A percentile compares a stretch with the other conserved stretches of the same genome.
phyloP scores from a whole-genome alignment of 306 rosid species.

The Rosa multiflora region DNA sequence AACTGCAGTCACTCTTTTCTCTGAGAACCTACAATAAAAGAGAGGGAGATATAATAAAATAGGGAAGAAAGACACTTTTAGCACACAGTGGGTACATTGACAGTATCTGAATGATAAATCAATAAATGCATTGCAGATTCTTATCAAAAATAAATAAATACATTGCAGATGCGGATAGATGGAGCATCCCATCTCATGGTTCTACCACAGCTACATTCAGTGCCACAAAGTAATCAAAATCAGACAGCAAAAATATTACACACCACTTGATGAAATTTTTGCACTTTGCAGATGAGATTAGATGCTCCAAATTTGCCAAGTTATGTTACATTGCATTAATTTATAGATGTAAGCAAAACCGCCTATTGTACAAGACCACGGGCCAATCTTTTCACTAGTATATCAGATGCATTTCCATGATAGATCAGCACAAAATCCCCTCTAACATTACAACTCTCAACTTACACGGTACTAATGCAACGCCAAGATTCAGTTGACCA shows the following conservation, averaged over 20 bases:
- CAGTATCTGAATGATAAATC: neutral
- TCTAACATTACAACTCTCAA: neutral
- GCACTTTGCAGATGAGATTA: neutral
- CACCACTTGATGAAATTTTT: neutral
- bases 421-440: neutral
- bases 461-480: constrained; percentile 70
- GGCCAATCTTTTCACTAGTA: neutral
- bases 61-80: constrained; percentile 3
- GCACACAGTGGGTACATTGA: constrained; percentile 10
- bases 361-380: constrained; percentile 1
- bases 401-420: neutral
- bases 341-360: neutral
- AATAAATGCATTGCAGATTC: too few species aligned
- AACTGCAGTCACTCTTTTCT: constrained; percentile 88
- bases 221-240: neutral
- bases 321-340: neutral
- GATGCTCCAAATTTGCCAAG: neutral
- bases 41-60: neutral
- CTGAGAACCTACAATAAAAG: constrained; percentile 59
- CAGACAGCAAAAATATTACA: neutral
- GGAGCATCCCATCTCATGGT: neutral
- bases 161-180: neutral
- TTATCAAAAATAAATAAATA: neutral
- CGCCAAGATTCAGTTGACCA: constrained; percentile 82
- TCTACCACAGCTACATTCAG: neutral